Evolutionary conservation across 495 filamentous ascomycete genomes (phyloP).

Genomic region (Usnea hakonensis): DNA sequence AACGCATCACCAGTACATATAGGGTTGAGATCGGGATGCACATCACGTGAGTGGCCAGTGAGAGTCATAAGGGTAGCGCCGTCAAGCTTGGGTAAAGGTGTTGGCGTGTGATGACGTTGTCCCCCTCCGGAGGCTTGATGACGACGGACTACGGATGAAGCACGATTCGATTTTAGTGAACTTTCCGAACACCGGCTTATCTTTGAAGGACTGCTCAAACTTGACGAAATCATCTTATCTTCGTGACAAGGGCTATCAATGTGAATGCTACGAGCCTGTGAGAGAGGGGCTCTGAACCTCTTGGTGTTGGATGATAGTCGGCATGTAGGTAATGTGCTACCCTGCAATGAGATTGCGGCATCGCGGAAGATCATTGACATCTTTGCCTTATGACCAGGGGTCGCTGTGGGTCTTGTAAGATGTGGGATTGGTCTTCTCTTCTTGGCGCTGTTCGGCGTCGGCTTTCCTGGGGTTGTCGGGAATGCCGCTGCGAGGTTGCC

Average conservation of each 20-base stretch:
- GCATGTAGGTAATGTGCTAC: background rate
- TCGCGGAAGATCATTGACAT: conserved; percentile 23
- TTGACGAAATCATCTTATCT: background rate
- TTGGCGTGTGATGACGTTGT: background rate
- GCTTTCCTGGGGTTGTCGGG: background rate
- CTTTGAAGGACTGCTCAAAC: background rate
- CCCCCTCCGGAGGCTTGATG: background rate
- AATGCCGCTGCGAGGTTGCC: conserved; percentile 4
- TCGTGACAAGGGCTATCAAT: conserved; percentile 6
- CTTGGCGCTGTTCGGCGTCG: conserved; percentile 19
- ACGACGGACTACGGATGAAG: background rate
- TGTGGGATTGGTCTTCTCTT: conserved; percentile 18
- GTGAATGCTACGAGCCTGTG: conserved; percentile 12
- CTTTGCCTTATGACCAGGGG: conserved; percentile 15
- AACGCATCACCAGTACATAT: background rate
- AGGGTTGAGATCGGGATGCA: background rate
- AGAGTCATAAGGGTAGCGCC: background rate
- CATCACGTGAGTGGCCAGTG: background rate
- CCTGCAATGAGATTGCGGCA: conserved; percentile 14
- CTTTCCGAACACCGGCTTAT: background rate
- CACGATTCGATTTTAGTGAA: background rate
- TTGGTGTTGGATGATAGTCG: conserved; percentile 14
- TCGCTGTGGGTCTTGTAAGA: conserved; percentile 16
- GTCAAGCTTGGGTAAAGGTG: background rate
- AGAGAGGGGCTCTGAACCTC: conserved; percentile 15